Evolutionary conservation across 495 filamentous ascomycete genomes (phyloP).

Genomic region (Penicillium silybi): DNA sequence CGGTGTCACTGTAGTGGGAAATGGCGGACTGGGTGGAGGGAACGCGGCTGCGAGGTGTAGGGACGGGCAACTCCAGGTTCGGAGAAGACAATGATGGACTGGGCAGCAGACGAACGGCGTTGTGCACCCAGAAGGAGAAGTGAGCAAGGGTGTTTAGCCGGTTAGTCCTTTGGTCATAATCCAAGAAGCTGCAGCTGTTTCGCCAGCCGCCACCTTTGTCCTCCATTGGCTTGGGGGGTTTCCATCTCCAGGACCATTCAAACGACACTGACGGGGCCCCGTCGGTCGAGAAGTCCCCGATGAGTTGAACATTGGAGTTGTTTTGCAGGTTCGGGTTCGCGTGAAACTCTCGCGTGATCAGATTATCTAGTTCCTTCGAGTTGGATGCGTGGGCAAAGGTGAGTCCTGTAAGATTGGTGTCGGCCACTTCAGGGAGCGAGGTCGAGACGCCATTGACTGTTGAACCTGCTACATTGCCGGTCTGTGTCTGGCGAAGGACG

Average conservation of each 20-base stretch:
- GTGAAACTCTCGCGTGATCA: conserved; percentile 92
- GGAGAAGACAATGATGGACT: conserved; percentile 56
- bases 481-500: conserved; percentile 66
- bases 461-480: conserved; percentile 35
- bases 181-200: conserved; percentile 92
- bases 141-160: conserved; percentile 79
- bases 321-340: conserved; percentile 97
- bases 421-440: conserved; percentile 45
- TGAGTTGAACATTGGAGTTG: conserved; percentile 88
- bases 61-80: conserved; percentile 64
- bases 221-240: conserved; percentile 76
- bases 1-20: conserved; percentile 68
- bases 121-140: conserved; percentile 94
- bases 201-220: conserved; percentile 91
- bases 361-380: conserved; percentile 80
- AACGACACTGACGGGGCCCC: conserved; percentile 82
- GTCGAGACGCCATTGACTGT: conserved; percentile 49
- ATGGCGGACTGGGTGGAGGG: conserved; percentile 78
- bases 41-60: conserved; percentile 71
- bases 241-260: conserved; percentile 96
- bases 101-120: conserved; percentile 41
- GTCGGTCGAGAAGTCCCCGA: conserved; percentile 81
- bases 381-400: conserved; percentile 90
- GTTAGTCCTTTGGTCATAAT: conserved; percentile 93
- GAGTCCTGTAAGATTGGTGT: conserved; percentile 81